These are phyloP conservation scores for Linnemannia zychae DNA, from an alignment of 192 early-diverging fungal genomes.

Conservation along the genomic window DNA sequence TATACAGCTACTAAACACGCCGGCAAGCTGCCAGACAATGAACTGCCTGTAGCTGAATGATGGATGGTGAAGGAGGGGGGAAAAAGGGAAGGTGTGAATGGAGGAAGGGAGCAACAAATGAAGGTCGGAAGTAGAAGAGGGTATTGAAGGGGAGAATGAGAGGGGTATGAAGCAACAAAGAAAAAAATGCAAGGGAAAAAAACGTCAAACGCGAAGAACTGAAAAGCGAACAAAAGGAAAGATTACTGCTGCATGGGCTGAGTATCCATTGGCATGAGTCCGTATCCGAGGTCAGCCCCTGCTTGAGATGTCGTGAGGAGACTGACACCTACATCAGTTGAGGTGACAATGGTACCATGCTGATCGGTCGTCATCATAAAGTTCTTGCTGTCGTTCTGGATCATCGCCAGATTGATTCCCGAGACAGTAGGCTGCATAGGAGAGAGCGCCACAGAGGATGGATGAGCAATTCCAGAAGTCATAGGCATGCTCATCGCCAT, in stretches of 20 bases:
- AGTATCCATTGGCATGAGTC: slow-evolving; percentile 33
- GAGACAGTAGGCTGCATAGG: neutral
- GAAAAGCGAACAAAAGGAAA: neutral
- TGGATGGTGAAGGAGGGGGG: neutral
- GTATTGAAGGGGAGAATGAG: neutral
- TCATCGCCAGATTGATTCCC: slow-evolving; percentile 29
- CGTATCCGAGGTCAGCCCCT: slow-evolving; percentile 29
- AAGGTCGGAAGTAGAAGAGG: neutral
- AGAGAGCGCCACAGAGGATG: slow-evolving; percentile 15
- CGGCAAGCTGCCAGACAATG: slow-evolving; percentile 1
- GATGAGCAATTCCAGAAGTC: slow-evolving; percentile 10
- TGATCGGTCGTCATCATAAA: slow-evolving; percentile 26
- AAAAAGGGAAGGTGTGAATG: neutral
- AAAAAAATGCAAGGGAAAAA: slow-evolving; percentile 5
- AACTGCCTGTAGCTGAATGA: neutral
- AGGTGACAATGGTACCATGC: neutral
- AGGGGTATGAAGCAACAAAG: neutral
- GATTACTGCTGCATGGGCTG: slow-evolving; percentile 23
- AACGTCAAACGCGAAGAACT: neutral
- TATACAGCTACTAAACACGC: slow-evolving; percentile 11
- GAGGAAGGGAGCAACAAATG: slow-evolving; percentile 2
- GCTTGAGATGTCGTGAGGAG: neutral
- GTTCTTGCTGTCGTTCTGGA: slow-evolving; percentile 13
- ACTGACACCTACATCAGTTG: neutral
- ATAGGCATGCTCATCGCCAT: slow-evolving; percentile 23